Base-by-base conservation (phyloP, 768 basidiomycete species). In the Rhizopogon sp. region DNA sequence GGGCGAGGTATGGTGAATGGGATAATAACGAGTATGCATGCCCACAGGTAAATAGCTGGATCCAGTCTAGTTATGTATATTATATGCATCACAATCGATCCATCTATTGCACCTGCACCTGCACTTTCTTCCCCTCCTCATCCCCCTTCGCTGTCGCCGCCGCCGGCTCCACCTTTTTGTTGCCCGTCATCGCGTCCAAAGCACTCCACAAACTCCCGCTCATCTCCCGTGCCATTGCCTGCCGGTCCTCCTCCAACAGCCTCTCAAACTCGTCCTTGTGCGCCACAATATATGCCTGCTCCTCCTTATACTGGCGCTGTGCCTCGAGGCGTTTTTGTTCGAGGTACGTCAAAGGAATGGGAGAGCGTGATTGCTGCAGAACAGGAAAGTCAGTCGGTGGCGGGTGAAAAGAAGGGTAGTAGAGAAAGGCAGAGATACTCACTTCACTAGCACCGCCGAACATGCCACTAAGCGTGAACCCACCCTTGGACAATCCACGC, bases 261-360 rank as follows among this genome's bases (percentile, higher is more conserved):
- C 71, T 66, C 57, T 82, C 78, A 58, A 82, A 80, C 47, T 78
- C 71, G 35, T 60, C 74, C 64, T 77, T 81, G 69, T 83, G 76
- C 40, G 77, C 63, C 35, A 67, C 67, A 58, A 83, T 74, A 62
- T 80, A 82, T 50, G 76, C 73, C 55, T 79, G 76, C 56, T 83
- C 82, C 54, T 81, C 79, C 54, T 64, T 70, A 69, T 82, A 83
- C 46, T 73, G 69, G 37, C 63, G 65, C 61, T 83, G 82, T 11
- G 79, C 80, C 57, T 80, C 76, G 29, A 64, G 63, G 2, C 79
- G 77, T 63, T 78, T 79, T 56, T 75, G 75, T 58, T 81, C 79
- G 42, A 81, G 74, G 65, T 80, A 81, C 3, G 78, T 79, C n/a
- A 70, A 68, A 5, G 77, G 77, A 42, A 74, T 65, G 31, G 72